Conservation (phyloP, 2,329 filamentous ascomycete species). For the Scedosporium minutisporum region DNA sequence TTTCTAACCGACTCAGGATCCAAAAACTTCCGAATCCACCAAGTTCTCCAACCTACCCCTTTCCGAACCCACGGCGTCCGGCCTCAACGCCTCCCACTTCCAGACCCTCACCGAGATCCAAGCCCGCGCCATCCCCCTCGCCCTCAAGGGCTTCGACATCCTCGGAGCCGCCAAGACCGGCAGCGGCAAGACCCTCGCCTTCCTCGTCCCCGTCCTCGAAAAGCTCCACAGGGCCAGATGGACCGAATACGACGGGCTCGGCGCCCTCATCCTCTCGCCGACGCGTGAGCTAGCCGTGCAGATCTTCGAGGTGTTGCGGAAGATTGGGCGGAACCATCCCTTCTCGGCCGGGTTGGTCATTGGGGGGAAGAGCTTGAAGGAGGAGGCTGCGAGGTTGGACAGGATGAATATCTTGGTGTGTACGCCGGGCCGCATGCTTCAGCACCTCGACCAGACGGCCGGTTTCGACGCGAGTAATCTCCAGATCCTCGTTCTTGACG, state of each 20-base stretch:
- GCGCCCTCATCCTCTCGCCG: slow-evolving; percentile 85
- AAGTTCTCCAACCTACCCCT: slow-evolving; percentile 79
- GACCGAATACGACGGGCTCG: slow-evolving; percentile 83
- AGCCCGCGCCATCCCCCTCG: slow-evolving; percentile 75
- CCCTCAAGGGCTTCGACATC: slow-evolving; percentile 77
- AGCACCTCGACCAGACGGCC: slow-evolving; percentile 91
- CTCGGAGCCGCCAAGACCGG: slow-evolving; percentile 93
- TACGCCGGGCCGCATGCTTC: slow-evolving; percentile 87
- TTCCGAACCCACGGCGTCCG: slow-evolving; percentile 67
- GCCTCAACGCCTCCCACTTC: slow-evolving; percentile 80
- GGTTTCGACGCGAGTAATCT: slow-evolving; percentile 83
- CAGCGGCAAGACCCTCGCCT: slow-evolving; percentile 90
- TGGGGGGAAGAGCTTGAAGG: slow-evolving; percentile 80
- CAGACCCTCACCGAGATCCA: slow-evolving; percentile 88
- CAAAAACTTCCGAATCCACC: slow-evolving; percentile 47
- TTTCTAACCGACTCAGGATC: slow-evolving; percentile 36
- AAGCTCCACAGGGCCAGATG: slow-evolving; percentile 83
- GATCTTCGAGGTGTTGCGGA: slow-evolving; percentile 88
- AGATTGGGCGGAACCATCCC: slow-evolving; percentile 77
- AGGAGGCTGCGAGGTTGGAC: slow-evolving; percentile 72
- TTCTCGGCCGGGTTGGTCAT: slow-evolving; percentile 93
- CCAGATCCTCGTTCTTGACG: slow-evolving; percentile 87
- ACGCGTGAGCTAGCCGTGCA: slow-evolving; percentile 93
- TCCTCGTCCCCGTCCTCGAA: slow-evolving; percentile 84
- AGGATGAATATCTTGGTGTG: slow-evolving; percentile 97